Base-by-base conservation (phyloP, 1,284 basidiomycete species). In the Earliella scabrosa region DNA sequence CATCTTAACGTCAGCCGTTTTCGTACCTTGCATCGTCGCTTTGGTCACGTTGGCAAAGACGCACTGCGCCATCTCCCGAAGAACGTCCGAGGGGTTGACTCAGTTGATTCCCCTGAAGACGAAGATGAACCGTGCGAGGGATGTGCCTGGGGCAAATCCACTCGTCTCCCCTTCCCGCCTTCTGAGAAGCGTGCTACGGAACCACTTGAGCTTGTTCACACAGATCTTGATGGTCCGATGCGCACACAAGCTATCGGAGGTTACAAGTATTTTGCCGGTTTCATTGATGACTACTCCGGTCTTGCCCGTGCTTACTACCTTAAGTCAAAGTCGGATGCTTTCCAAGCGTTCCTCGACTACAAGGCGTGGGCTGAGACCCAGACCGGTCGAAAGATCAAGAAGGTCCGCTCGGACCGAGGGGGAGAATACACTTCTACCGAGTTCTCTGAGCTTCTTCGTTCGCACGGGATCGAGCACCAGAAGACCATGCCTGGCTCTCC, bases 131-230 rank as follows among this genome's bases (percentile, higher is more conserved):
- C 43, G 13, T 52, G 51, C 26, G 21, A 43, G 3, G 51, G 51
- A 32, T 52, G 51, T 20, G 35, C 35, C 16, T 38, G 29, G 23
- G 44, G 52, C 32, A 53, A 53, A 41, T 40, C 34, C 23, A 16
- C 35, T 36, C 44, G 45, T 21, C 21, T 4, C 24, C 16, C 52
- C 26, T 53, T 53, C 20, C 24, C 43, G 6, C 29, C 52, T 39
- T 38, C 44, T 11, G 27, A 38, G 23, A 53, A 36, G 24, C 45
- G 57, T 10, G 63, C 66, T 6, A 47, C 41, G 10, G 34, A 46
- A 26, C 51, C 52, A 13, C 66, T 72, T 46, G 59, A 67, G 35
- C 24, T 57, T 4, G 59, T 70, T 29, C 68, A 70, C 50, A 64
- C 64, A 0, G 66, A 71, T 56, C 55, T 73, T 39, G 57, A 41